Conservation (phyloP, 75 land plant species). For the Gnetum montanum region DNA sequence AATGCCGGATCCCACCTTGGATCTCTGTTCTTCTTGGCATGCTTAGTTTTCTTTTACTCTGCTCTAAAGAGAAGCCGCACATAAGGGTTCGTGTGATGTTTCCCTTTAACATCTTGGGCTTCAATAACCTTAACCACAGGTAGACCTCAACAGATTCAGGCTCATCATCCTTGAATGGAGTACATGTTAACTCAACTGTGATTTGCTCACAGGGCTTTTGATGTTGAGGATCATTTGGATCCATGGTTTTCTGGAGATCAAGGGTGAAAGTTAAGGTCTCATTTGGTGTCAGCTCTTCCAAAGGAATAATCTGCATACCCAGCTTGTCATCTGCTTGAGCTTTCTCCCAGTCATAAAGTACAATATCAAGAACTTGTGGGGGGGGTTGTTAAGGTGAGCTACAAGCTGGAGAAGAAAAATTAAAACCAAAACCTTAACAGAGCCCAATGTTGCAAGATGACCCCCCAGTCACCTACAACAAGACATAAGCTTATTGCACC, state of each 20-base stretch:
- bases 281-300: conserved; percentile 64
- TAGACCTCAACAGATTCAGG: conserved; percentile 42
- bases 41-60: conserved; percentile 61
- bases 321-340: conserved; percentile 65
- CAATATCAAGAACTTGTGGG: too few species aligned
- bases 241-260: conserved; percentile 55
- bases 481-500: too few species aligned
- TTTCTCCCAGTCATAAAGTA: too few species aligned
- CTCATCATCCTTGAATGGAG: conserved; percentile 66
- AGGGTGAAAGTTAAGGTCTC: conserved; percentile 46
- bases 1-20: conserved; percentile 83
- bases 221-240: conserved; percentile 60
- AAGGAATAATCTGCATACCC: conserved; percentile 55
- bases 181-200: conserved; percentile 41
- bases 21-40: conserved; percentile 68
- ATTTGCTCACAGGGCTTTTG: conserved; percentile 68
- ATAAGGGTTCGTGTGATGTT: conserved; percentile 78
- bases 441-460: too few species aligned
- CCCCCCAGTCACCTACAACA: too few species aligned
- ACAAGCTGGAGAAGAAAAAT: too few species aligned
- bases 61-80: conserved; percentile 55
- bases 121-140: conserved; percentile 57
- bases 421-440: too few species aligned
- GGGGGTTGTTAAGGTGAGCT: too few species aligned
- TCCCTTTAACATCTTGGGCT: conserved; percentile 85